These are phyloP conservation scores for Backusella mclennaniae DNA, from an alignment of 192 early-diverging fungal genomes.

Conservation along the genomic window DNA sequence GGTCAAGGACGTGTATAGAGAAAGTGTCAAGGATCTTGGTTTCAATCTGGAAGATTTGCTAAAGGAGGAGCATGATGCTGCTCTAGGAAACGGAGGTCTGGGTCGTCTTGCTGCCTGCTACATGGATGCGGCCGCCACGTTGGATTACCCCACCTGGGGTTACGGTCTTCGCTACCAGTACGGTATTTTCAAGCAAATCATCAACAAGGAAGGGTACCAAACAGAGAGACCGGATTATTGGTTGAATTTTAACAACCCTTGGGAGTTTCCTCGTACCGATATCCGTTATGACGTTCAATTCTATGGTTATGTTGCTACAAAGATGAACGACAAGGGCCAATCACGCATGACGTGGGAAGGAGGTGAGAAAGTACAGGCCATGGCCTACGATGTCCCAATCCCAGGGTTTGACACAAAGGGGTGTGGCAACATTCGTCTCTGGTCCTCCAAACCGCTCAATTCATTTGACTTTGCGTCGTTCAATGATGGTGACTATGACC, in stretches of 20 bases:
- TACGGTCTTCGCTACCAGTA: conserved; percentile 98
- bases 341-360: conserved; percentile 82
- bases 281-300: conserved; percentile 88
- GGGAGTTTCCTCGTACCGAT: conserved; percentile 94
- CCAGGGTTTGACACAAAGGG: conserved; percentile 92
- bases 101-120: conserved; percentile 97
- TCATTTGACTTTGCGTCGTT: conserved; percentile 87
- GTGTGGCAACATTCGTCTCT: conserved; percentile 96
- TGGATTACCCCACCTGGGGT: conserved; percentile 94
- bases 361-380: conserved; percentile 80
- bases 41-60: conserved; percentile 92
- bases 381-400: conserved; percentile 97
- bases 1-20: conserved; percentile 74
- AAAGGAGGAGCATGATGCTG: conserved; percentile 94
- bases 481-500: conserved; percentile 90
- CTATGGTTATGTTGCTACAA: conserved; percentile 80
- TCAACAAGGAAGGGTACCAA: conserved; percentile 89
- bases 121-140: conserved; percentile 92
- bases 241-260: conserved; percentile 95
- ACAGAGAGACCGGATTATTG: conserved; percentile 97
- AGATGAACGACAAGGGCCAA: conserved; percentile 61
- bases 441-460: conserved; percentile 89
- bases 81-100: conserved; percentile 96
- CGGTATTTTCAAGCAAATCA: conserved; percentile 97
- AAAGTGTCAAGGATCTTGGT: conserved; percentile 70